Evolutionary conservation across 139 green algal species (phyloP).

Genomic region (Micractinium conductrix): DNA sequence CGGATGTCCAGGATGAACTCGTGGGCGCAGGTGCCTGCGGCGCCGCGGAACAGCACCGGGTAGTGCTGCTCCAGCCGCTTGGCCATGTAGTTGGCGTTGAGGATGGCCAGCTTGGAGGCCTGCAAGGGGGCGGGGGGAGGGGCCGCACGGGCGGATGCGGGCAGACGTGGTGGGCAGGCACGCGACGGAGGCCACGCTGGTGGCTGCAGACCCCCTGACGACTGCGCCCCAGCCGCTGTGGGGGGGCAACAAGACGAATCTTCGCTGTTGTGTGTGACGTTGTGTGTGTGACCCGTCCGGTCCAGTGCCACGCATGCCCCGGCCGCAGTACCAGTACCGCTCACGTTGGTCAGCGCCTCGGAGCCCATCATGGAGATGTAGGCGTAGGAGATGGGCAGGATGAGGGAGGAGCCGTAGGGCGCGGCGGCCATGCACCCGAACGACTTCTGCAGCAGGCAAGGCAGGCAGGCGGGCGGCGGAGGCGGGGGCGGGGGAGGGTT

Average conservation of each 20-base stretch:
- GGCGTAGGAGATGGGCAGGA: conserved; percentile 98
- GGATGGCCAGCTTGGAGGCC: conserved; percentile 86
- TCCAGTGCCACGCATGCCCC: no score
- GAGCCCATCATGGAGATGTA: conserved; percentile 99
- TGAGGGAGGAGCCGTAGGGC: conserved; percentile 95
- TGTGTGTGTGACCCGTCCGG: no score
- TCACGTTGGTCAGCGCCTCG: conserved; percentile 83
- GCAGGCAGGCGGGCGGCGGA: no score
- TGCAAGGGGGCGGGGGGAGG: conserved; percentile 41
- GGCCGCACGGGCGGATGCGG: background rate
- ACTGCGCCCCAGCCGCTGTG: no score
- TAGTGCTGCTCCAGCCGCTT: conserved; percentile 86
- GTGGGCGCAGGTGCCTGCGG: conserved; percentile 96
- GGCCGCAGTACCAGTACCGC: no score
- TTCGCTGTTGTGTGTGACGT: no score
- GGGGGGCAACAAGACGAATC: no score
- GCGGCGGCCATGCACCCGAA: conserved; percentile 96
- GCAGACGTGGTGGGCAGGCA: background rate
- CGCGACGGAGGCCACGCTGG: no score
- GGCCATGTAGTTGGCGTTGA: conserved; percentile 99
- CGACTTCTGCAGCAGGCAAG: conserved; percentile 61
- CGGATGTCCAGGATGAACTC: conserved; percentile 99
- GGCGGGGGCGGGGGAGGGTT: background rate
- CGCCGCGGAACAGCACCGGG: conserved; percentile 87
- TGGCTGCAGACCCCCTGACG: no score